A percentile compares a stretch with the other conserved stretches of the same genome.
Evolutionary conservation across 805 yeast genomes (phyloP).

Genomic region (Barnettozyma wickerhamii): DNA sequence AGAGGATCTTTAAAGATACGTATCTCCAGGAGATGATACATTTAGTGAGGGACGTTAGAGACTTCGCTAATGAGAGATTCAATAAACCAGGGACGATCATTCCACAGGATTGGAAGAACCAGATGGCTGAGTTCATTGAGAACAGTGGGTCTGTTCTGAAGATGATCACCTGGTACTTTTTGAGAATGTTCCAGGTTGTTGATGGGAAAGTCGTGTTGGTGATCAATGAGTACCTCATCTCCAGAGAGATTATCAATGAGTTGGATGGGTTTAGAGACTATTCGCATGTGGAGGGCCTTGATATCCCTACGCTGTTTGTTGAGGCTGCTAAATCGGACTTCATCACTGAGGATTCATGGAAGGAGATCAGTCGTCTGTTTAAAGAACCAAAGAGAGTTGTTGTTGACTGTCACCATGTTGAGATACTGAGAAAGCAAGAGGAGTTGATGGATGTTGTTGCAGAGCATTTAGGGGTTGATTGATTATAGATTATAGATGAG

Average conservation of each 20-base stretch:
- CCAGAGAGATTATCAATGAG: not conserved
- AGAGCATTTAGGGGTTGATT: no score
- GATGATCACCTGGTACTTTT: not conserved
- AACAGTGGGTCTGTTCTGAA: not conserved
- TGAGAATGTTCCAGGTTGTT: not conserved
- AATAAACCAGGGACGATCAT: not conserved
- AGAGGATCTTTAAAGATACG: not conserved
- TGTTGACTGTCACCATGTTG: no score
- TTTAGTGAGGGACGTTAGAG: not conserved
- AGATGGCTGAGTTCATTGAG: not conserved
- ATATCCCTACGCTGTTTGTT: not conserved
- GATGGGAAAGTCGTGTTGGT: not conserved
- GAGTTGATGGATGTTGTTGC: no score
- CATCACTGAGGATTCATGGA: no score
- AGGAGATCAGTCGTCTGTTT: no score
- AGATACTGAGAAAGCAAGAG: no score
- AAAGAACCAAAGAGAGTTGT: no score
- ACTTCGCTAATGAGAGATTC: not conserved
- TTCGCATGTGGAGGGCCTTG: not conserved
- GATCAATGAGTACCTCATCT: not conserved
- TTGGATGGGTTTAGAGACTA: not conserved
- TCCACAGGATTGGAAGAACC: not conserved
- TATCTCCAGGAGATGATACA: not conserved
- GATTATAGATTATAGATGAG: no score
- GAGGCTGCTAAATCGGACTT: conserved; percentile 1